Evolutionary conservation across 1,139 yeast genomes (phyloP), one percentile per base, ranked within the genome.

Genomic region (Maudiozyma humilis): DNA sequence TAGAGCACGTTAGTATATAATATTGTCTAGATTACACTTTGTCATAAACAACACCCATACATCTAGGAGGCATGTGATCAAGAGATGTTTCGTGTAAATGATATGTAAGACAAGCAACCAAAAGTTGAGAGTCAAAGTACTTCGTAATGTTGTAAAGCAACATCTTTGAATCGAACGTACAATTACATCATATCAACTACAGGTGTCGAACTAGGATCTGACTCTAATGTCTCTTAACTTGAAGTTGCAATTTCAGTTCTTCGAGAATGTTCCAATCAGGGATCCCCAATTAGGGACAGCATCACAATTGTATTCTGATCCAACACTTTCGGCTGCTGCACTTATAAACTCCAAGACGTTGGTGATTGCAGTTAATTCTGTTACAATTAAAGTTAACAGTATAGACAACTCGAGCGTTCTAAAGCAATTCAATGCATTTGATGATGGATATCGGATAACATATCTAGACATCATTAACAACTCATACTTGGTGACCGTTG

Each of bases 221-320:
- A 13, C 15, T 14, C 8, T 8, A 10, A 70, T 70, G 71, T 67
- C 74, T 17, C 59, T 72, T 25, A 56, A 72, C 14, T 67, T 79
- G 25, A 88, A 96, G 96, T 73, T 93, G 49, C 95, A 85, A 56
- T 85, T 91, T 65, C 89, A 85, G 53, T 82, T 91, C 64, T 88
- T 85, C 63, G 96, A 88, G 46, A 73, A 78, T 40, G 73, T 80
- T 0, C 96, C 96, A 4, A 82, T 91, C 32, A 70, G 80, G 51
- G 97, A 91, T 60, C 97, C 97, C 6, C 69, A 75, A 47, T 72
- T 75, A 50, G 79, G 79, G n/a, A 68, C 82, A 0, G 70, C 70
- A 3, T 70, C 73, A 4, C 79, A 85, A 0, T 68, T 88, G 31
- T 89, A 82, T 62, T 84, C 95, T 19, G 95, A 86, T 57, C 79